Evolutionary conservation across 805 yeast species (phyloP), one percentile per base, ranked within the genome.

Genomic region (Myxozyma mucilagina): DNA sequence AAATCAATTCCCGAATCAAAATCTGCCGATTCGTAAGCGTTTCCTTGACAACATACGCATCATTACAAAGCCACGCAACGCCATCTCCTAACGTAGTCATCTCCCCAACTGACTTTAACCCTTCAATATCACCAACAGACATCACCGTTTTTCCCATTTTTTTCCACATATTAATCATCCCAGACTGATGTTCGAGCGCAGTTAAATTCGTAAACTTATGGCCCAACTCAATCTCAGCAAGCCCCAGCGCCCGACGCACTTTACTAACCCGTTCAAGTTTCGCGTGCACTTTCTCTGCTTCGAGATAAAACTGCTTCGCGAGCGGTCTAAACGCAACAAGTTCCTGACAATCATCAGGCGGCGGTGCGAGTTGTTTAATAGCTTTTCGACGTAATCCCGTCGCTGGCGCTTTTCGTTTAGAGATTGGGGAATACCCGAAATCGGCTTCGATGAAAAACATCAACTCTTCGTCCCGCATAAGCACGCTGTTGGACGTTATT

Each of bases 1-100:
- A 87, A 36, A 83, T 70, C 54, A 90, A 78, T 67, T 94, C 99
- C 56, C 97, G 82, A 97, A 94, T 94, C 42, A 93, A 75, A 59
- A 94, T 78, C 73, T 94, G 97, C 61, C 99, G 80, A 74, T 93
- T 92, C 0, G 99, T 94, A 57, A 94, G 78, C 0, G 97, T 87
- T 74, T 94, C 99, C 73, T 94, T 94, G 59, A 92, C 87, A 60
- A 87, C 86, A 73, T 87, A 94, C 14, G 94, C 87, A 68, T 92
- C 97, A 63, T 82, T 82, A 3, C 84, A 77, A 34, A 90, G 76
- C 68, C 82, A 78, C 58, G 80, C 83, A 14, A 90, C 72, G 0
- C 87, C 87, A 68, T 93, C 97, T 1, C 89, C 91, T 39, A 93
- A 73, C 0, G 87, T 80, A 0, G 94, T 91, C 74, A 84, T 78